phyloP scores from a whole-genome alignment of 495 filamentous ascomycete genomes.

The Neurospora sp. region DNA sequence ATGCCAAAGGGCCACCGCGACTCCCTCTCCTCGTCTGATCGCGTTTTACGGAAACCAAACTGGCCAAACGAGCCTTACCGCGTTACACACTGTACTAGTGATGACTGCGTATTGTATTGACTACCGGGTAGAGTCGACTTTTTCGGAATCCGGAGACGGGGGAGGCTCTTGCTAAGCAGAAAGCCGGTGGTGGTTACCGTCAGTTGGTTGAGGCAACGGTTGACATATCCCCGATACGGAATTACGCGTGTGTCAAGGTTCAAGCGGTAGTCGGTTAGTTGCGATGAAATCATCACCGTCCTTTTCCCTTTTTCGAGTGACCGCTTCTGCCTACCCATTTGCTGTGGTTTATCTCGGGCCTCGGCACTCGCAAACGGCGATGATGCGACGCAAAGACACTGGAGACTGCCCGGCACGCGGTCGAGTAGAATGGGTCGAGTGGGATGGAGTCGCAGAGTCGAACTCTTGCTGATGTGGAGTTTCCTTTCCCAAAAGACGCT shows the following conservation, averaged over 20 bases:
- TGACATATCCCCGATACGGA: background rate
- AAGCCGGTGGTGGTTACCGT: background rate
- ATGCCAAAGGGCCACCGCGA: background rate
- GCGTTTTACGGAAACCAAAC: background rate
- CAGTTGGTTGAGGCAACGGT: background rate
- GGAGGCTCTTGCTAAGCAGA: background rate
- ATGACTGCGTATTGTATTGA: background rate
- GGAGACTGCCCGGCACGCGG: background rate
- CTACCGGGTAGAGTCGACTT: background rate
- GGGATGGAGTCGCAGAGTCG: background rate
- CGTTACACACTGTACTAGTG: background rate
- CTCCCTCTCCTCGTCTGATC: background rate
- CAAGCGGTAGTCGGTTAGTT: background rate
- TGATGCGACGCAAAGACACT: background rate
- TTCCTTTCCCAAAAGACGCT: background rate
- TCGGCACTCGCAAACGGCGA: background rate
- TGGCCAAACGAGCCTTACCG: background rate
- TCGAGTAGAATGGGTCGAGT: background rate
- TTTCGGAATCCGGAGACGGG: background rate
- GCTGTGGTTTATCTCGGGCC: background rate
- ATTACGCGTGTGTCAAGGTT: background rate
- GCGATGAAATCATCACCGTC: background rate
- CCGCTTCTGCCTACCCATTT: background rate
- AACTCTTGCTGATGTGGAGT: background rate
- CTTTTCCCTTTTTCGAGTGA: background rate